Evolutionary conservation across 1,284 basidiomycete species (phyloP).

Genomic region (Trichosporon ovoides): DNA sequence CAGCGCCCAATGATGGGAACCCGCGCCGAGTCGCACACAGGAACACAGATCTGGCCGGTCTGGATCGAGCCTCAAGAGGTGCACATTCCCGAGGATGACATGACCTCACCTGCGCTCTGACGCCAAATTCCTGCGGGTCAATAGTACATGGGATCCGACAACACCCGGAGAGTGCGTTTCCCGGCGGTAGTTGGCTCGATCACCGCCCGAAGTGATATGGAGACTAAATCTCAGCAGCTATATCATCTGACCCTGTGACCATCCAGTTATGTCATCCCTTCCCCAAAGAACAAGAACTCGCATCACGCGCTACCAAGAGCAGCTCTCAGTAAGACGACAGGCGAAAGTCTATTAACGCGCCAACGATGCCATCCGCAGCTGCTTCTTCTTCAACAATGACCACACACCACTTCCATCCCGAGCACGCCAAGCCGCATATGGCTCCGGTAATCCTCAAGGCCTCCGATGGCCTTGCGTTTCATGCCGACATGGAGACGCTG

Average conservation of each 20-base stretch:
- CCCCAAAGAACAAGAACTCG: not conserved
- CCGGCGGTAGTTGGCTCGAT: not conserved
- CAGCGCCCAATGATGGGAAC: too few relatives aligned
- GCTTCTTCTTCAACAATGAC: not conserved
- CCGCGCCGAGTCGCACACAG: too few relatives aligned
- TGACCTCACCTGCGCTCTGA: too few relatives aligned
- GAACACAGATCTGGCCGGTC: too few relatives aligned
- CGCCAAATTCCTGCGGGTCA: not conserved
- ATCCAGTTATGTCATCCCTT: not conserved
- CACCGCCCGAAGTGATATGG: not conserved
- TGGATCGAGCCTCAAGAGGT: too few relatives aligned
- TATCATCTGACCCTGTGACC: not conserved
- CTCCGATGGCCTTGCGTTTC: not conserved
- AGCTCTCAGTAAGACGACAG: not conserved
- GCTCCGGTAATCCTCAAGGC: not conserved
- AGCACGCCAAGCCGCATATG: not conserved
- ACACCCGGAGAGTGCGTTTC: not conserved
- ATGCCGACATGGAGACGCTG: conserved; percentile 1
- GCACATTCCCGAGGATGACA: too few relatives aligned
- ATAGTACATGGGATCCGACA: not conserved
- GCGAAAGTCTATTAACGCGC: not conserved
- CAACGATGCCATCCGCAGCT: not conserved
- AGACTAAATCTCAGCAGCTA: not conserved
- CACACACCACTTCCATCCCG: not conserved
- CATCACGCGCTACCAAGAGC: not conserved